Percentiles rank a stretch among this genome's conserved stretches.
Evolutionary conservation across 2,329 filamentous ascomycete species (phyloP).

Genomic region (Epichloe brachyelytri): DNA sequence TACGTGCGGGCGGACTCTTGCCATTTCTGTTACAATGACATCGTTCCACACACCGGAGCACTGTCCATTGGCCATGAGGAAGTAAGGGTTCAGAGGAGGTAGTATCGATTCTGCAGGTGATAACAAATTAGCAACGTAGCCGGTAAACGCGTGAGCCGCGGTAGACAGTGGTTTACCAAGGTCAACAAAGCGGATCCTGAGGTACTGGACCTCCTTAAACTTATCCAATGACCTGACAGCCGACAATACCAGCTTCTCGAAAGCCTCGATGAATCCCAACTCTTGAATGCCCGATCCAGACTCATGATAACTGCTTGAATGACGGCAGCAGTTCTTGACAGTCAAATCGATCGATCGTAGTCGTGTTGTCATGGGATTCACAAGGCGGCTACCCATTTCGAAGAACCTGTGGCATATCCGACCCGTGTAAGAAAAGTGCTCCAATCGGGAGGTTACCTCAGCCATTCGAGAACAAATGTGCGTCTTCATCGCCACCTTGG

Average conservation of each 20-base stretch:
- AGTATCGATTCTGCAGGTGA: constrained; percentile 47
- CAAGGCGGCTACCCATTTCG: constrained; percentile 37
- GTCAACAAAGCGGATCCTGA: constrained; percentile 65
- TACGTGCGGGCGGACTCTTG: constrained; percentile 42
- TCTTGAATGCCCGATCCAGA: constrained; percentile 58
- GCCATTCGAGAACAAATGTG: constrained; percentile 57
- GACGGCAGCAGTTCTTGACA: constrained; percentile 61
- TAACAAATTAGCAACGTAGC: constrained; percentile 8
- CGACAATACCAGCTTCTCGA: constrained; percentile 54
- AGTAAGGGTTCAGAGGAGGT: constrained; percentile 61
- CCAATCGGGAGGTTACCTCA: constrained; percentile 44
- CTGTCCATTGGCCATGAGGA: constrained; percentile 45
- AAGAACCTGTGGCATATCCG: constrained; percentile 61
- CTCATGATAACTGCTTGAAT: constrained; percentile 42
- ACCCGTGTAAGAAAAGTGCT: constrained; percentile 60
- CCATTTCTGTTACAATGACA: constrained; percentile 47
- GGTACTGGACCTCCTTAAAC: constrained; percentile 45
- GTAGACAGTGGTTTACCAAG: constrained; percentile 34
- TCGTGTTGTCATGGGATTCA: constrained; percentile 33
- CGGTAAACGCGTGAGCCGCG: constrained; percentile 2
- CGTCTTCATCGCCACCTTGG: constrained; percentile 43
- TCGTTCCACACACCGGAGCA: constrained; percentile 65
- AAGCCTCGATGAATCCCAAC: constrained; percentile 57
- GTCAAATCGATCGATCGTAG: constrained; percentile 58
- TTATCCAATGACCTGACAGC: constrained; percentile 47